Evolutionary conservation across 306 rosid species (phyloP), one percentile per base, ranked within the genome.

Genomic region (Lablab purpureus): DNA sequence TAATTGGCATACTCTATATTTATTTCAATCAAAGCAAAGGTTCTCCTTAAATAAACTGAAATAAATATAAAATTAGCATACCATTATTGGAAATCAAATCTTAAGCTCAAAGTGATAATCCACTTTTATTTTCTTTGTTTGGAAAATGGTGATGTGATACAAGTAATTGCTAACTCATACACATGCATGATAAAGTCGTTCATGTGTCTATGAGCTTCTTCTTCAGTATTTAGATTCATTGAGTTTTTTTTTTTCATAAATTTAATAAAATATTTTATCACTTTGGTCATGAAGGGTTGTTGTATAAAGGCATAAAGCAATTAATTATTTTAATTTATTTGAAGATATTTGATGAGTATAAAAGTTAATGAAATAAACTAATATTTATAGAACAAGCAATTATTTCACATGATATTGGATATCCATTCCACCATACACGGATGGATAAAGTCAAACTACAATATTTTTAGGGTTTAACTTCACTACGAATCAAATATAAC

Each of bases 381-480:
- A n/a, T n/a, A n/a, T n/a, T n/a, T n/a, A n/a, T n/a, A n/a, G n/a
- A n/a, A n/a, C n/a, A n/a, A 25, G 37, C 37, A 54, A 75, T 71
- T 82, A 75, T 63, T 60, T 75, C 75, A 80, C 80, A 63, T 76
- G 74, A 60, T 56, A 0, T 11, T 23, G 3, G n/a, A 56, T 25
- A 56, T 55, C 14, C 6, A 56, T 23, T 15, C 34, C n/a, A 34
- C 10, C 40, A 34, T 34, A 7, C 40, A 34, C 40, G 40, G 9
- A 34, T 51, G 34, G 34, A 56, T 56, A 56, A 56, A 56, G 34
- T 56, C 34, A 56, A 5, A 22, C 17, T 23, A 56, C 60, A 3
- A 19, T 9, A 3, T 19, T 9, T 54, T 54, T 54, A 54, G 60
- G 10, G 45, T 40, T 40, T 54, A 9, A 54, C 10, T 54, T 19